A percentile compares a stretch with the other conserved stretches of the same genome.
Conservation (phyloP, 2,329 filamentous ascomycete species). For the Fusarium agapanthi region DNA sequence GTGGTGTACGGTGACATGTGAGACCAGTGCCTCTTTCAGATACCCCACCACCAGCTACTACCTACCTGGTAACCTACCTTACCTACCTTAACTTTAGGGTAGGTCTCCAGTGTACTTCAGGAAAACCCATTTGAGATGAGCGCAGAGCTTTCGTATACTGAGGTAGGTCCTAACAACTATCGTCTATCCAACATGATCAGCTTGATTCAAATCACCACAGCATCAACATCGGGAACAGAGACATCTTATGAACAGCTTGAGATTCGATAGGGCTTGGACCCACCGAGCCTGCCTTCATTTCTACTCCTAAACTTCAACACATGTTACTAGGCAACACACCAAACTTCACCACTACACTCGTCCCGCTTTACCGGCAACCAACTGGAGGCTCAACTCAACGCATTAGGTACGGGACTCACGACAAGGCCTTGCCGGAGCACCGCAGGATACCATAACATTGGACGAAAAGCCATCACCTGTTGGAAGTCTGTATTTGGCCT, state of each 20-base stretch:
- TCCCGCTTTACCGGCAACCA: constrained; percentile 23
- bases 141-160: not conserved
- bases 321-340: constrained; percentile 31
- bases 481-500: not conserved
- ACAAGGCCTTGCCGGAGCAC: constrained; percentile 18
- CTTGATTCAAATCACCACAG: constrained; percentile 19
- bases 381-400: constrained; percentile 19
- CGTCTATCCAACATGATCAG: constrained; percentile 24
- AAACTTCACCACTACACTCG: not conserved
- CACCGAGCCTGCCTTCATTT: constrained; percentile 20
- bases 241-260: not conserved
- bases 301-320: not conserved
- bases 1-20: constrained; percentile 35
- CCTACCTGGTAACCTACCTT: too few relatives aligned
- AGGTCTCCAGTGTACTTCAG: not conserved
- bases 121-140: constrained; percentile 15
- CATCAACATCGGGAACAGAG: constrained; percentile 6
- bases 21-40: constrained; percentile 2
- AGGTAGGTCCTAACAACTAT: constrained; percentile 6
- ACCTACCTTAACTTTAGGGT: not conserved
- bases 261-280: not conserved
- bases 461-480: constrained; percentile 6
- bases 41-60: constrained; percentile 31
- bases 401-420: constrained; percentile 1
- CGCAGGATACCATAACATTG: not conserved